Evolutionary conservation across 139 green algal species (phyloP).

Genomic region (Chlorella sp.): DNA sequence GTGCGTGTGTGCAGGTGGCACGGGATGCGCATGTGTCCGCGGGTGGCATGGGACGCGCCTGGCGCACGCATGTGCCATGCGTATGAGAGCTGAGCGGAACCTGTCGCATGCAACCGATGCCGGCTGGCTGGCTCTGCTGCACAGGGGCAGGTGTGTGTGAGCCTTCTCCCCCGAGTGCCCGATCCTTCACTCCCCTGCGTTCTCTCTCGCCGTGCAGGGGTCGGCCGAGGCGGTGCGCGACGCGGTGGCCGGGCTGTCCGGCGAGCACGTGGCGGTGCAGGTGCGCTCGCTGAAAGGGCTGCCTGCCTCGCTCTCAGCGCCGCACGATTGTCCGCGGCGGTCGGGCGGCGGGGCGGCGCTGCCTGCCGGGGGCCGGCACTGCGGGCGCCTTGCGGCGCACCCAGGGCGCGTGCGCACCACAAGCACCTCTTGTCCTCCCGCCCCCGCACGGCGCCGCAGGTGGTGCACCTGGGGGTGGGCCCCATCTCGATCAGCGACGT

Average conservation of each 20-base stretch:
- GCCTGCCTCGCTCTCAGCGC: too few relatives aligned
- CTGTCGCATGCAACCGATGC: too few relatives aligned
- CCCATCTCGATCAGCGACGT: conserved; percentile 70
- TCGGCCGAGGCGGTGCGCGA: conserved; percentile 62
- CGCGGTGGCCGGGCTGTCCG: conserved; percentile 44
- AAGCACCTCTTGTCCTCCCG: background rate
- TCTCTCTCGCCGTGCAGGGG: conserved; percentile 58
- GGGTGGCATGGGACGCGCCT: too few relatives aligned
- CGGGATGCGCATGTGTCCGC: too few relatives aligned
- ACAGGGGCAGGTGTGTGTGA: too few relatives aligned
- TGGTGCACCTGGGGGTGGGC: conserved; percentile 75
- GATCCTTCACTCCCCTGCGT: background rate
- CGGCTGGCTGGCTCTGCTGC: too few relatives aligned
- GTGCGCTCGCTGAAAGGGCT: too few relatives aligned
- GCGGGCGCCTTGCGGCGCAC: background rate
- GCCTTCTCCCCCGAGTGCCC: background rate
- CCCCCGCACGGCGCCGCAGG: background rate
- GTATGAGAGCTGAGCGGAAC: too few relatives aligned
- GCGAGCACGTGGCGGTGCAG: conserved; percentile 29
- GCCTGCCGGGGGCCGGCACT: background rate
- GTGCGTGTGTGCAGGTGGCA: too few relatives aligned
- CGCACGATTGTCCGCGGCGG: too few relatives aligned
- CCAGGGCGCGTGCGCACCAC: background rate
- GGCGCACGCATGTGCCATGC: too few relatives aligned
- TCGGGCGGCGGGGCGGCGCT: background rate